Conservation (phyloP, 164 flowering plant genomes). For the Vitis amurensis region DNA sequence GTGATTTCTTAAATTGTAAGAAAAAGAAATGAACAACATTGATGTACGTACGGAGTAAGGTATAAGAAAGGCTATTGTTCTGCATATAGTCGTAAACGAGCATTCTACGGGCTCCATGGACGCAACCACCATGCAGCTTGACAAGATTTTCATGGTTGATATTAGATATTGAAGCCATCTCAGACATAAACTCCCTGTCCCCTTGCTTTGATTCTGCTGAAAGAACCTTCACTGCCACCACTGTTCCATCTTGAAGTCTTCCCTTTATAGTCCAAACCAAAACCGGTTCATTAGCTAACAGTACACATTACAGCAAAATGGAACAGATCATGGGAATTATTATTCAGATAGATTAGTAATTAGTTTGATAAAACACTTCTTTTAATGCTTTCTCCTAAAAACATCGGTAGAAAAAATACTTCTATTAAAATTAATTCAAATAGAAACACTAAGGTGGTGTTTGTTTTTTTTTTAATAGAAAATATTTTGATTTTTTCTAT, state of each 20-base stretch:
- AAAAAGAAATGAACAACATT: background rate
- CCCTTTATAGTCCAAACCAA: conserved; percentile 25
- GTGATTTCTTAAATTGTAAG: background rate
- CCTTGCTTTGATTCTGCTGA: conserved; percentile 46
- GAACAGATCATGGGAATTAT: too few species aligned
- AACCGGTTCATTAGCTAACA: background rate
- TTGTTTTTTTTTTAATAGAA: too few species aligned
- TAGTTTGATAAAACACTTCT: too few species aligned
- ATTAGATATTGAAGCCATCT: conserved; percentile 29
- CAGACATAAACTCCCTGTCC: conserved; percentile 39
- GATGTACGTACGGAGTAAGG: conserved; percentile 23
- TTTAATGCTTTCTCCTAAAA: too few species aligned
- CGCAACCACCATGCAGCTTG: conserved; percentile 36
- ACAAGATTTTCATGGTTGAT: conserved; percentile 38
- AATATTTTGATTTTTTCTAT: too few species aligned
- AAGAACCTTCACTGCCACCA: conserved; percentile 37
- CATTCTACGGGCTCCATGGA: conserved; percentile 24
- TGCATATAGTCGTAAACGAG: conserved; percentile 42
- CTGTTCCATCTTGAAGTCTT: conserved; percentile 33
- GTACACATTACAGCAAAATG: background rate
- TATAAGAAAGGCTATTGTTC: conserved; percentile 37
- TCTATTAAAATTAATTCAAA: too few species aligned
- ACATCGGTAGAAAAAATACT: too few species aligned
- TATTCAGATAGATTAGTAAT: too few species aligned
- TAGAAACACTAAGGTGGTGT: too few species aligned